Percentiles rank a stretch among this genome's conserved stretches.
Evolutionary conservation across 2,329 filamentous ascomycete genomes (phyloP).

Genomic region (Teratosphaeria destructans): DNA sequence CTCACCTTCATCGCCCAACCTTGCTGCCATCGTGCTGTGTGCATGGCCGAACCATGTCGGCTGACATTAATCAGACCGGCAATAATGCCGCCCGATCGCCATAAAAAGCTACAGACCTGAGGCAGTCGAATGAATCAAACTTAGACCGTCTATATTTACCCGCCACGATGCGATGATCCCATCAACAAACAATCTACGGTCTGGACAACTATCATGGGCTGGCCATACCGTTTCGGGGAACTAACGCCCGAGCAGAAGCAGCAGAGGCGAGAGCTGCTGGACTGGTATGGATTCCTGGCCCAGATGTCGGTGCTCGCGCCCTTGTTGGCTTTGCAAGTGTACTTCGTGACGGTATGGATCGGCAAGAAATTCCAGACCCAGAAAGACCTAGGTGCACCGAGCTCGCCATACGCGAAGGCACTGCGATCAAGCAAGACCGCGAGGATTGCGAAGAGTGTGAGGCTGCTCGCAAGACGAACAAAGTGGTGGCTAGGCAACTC

Average conservation of each 20-base stretch:
- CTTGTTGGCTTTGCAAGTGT: constrained; percentile 32
- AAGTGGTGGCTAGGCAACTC: constrained; percentile 25
- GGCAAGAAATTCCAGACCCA: constrained; percentile 7
- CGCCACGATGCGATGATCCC: neutral
- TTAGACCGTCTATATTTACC: neutral
- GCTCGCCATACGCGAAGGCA: constrained; percentile 31
- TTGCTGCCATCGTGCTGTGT: neutral
- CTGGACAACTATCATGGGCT: neutral
- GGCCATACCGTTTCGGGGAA: constrained; percentile 41
- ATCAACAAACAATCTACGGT: neutral
- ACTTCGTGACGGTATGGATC: constrained; percentile 27
- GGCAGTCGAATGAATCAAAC: neutral
- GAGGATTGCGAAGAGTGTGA: constrained; percentile 3
- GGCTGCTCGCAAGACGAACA: constrained; percentile 12
- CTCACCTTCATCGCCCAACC: neutral
- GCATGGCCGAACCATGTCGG: neutral
- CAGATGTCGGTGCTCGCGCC: constrained; percentile 44
- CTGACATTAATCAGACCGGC: neutral
- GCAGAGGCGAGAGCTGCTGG: constrained; percentile 42
- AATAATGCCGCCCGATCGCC: neutral
- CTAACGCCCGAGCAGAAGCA: constrained; percentile 40
- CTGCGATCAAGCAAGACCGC: constrained; percentile 8
- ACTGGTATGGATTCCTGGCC: constrained; percentile 45
- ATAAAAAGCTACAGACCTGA: neutral
- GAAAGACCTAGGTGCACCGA: constrained; percentile 24